phyloP scores from a whole-genome alignment of 1,139 yeast species.

The Yamadazyma aaseri region DNA sequence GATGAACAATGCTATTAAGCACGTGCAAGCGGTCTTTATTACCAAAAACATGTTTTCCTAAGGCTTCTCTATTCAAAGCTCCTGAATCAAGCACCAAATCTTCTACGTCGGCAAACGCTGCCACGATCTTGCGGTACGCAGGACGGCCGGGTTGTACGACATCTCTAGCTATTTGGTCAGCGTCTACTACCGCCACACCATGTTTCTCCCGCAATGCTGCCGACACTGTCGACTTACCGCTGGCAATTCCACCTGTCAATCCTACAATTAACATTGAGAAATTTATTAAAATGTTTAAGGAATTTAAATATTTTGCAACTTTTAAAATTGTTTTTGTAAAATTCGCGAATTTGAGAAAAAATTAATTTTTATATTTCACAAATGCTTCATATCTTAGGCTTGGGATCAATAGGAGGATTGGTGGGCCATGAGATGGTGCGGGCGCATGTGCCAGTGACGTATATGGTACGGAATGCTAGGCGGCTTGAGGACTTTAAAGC shows the following conservation, averaged over 20 bases:
- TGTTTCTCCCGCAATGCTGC: conserved; percentile 50
- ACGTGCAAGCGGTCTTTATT: conserved; percentile 50
- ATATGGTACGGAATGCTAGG: conserved; percentile 7
- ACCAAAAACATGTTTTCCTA: conserved; percentile 81
- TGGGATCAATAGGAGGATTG: conserved; percentile 18
- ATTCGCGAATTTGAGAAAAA: too few relatives aligned
- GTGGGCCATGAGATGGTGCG: conserved; percentile 13
- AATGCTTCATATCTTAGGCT: conserved; percentile 14
- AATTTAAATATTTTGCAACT: too few relatives aligned
- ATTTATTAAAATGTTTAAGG: too few relatives aligned
- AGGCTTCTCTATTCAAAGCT: conserved; percentile 61
- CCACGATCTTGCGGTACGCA: conserved; percentile 67
- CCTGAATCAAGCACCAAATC: conserved; percentile 49
- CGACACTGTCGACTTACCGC: conserved; percentile 94
- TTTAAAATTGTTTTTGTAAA: too few relatives aligned
- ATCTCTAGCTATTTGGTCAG: conserved; percentile 83
- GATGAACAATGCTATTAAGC: conserved; percentile 82
- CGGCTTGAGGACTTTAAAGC: background rate
- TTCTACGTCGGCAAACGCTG: conserved; percentile 56
- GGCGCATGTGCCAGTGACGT: conserved; percentile 7
- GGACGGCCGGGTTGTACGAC: conserved; percentile 78
- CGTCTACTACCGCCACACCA: conserved; percentile 69
- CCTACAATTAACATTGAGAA: conserved; percentile 96
- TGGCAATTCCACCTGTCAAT: conserved; percentile 92
- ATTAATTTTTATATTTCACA: conserved; percentile 31